These are phyloP conservation scores for Marasmius tenuissimus DNA, from an alignment of 1,284 basidiomycete species.

Conservation along the genomic window DNA sequence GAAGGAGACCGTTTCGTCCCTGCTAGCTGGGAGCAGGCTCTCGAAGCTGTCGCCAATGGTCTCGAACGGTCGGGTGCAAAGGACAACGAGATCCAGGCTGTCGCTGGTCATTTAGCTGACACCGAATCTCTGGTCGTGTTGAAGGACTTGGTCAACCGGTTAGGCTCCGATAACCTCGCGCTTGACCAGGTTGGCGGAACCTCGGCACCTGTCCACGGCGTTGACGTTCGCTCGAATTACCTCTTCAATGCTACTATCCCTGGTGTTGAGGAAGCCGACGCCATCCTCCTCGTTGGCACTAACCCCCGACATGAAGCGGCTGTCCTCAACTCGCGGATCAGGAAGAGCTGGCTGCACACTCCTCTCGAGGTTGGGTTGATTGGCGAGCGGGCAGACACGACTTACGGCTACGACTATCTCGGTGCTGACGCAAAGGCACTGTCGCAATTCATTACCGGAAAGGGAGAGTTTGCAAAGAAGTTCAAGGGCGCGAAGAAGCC, in stretches of 20 bases:
- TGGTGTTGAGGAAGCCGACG: constrained; percentile 91
- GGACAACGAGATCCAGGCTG: constrained; percentile 95
- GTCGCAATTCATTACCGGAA: constrained; percentile 77
- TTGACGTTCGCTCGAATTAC: constrained; percentile 96
- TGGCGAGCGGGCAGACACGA: constrained; percentile 89
- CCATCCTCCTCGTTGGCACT: constrained; percentile 91
- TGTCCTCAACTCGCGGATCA: constrained; percentile 95
- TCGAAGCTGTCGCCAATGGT: constrained; percentile 80
- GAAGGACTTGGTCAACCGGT: constrained; percentile 91
- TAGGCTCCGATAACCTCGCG: constrained; percentile 94
- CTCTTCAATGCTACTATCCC: constrained; percentile 96
- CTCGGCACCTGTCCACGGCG: constrained; percentile 70
- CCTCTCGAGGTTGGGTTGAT: constrained; percentile 87
- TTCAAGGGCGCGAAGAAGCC: constrained; percentile 93
- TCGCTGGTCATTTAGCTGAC: constrained; percentile 93
- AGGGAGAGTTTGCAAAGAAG: constrained; percentile 79
- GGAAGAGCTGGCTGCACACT: constrained; percentile 91
- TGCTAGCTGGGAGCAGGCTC: constrained; percentile 91
- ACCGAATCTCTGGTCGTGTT: constrained; percentile 92
- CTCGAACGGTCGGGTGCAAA: constrained; percentile 80
- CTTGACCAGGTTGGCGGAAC: constrained; percentile 77
- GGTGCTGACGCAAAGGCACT: constrained; percentile 82
- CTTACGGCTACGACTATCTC: constrained; percentile 92
- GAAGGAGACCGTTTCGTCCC: constrained; percentile 91
- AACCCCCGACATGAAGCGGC: constrained; percentile 98